Conservation (phyloP, 306 rosid species). For the Nissolia schottii region DNA sequence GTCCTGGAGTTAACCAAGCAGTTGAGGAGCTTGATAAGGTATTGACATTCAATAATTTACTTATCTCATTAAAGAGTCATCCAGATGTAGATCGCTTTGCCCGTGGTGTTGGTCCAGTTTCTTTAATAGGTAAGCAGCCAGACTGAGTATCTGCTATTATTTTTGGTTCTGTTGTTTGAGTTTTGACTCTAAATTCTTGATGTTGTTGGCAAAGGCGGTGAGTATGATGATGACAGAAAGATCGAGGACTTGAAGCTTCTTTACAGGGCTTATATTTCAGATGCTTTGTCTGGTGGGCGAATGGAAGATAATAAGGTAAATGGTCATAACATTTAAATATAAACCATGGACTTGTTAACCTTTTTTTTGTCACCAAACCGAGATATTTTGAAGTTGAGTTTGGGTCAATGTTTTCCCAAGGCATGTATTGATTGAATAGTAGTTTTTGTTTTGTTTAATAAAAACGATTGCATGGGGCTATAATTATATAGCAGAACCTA, state of each 20-base stretch:
- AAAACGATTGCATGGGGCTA: neutral
- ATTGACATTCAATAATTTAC: conserved; percentile 60
- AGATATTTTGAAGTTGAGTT: conserved; percentile 36
- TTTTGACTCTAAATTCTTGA: conserved; percentile 8
- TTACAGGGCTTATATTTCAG: conserved; percentile 44
- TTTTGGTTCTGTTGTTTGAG: neutral
- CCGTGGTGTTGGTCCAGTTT: conserved; percentile 82
- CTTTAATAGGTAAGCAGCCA: conserved; percentile 59
- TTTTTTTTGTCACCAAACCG: neutral
- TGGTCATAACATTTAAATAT: neutral
- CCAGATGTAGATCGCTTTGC: conserved; percentile 70
- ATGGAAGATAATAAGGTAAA: conserved; percentile 43
- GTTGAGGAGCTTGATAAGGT: conserved; percentile 70
- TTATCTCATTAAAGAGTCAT: conserved; percentile 75
- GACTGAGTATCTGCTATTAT: neutral
- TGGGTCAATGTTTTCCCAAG: conserved; percentile 6
- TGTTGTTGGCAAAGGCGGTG: conserved; percentile 66
- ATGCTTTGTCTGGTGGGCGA: conserved; percentile 48
- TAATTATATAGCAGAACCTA: neutral
- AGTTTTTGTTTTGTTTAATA: too few species aligned
- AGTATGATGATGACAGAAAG: conserved; percentile 61
- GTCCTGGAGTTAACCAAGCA: conserved; percentile 57
- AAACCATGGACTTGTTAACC: neutral
- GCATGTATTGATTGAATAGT: neutral
- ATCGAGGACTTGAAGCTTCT: conserved; percentile 91